Evolutionary conservation across 345 rosid species (phyloP).

Genomic region (Mallotus nudiflorus): DNA sequence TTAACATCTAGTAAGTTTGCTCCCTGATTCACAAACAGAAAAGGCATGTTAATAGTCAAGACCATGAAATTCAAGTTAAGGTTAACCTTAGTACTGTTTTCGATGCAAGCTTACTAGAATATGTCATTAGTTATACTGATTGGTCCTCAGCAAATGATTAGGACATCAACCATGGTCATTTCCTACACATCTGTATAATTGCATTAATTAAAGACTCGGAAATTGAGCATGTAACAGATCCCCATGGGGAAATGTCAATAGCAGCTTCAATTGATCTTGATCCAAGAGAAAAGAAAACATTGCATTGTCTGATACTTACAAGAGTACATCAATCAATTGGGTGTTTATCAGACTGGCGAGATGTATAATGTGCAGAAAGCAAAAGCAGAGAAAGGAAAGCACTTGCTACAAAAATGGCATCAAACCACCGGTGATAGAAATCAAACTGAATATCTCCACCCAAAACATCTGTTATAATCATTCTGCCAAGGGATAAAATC

Average conservation of each 20-base stretch:
- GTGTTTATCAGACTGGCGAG: slow-evolving; percentile 96
- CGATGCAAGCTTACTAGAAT: background rate
- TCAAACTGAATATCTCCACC: slow-evolving; percentile 99
- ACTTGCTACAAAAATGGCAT: slow-evolving; percentile 92
- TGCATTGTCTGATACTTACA: slow-evolving; percentile 27
- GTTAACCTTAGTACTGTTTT: background rate
- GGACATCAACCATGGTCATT: background rate
- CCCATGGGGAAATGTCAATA: background rate
- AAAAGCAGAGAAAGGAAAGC: slow-evolving; percentile 92
- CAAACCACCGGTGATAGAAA: slow-evolving; percentile 97
- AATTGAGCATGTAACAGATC: background rate
- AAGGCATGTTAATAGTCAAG: background rate
- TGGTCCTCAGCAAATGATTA: background rate
- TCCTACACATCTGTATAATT: background rate
- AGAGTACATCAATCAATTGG: slow-evolving; percentile 59
- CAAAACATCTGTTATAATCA: slow-evolving; percentile 87
- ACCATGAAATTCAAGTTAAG: background rate
- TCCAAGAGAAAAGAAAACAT: background rate
- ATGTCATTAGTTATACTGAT: background rate
- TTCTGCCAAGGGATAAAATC: slow-evolving; percentile 52
- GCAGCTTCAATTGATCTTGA: slow-evolving; percentile 7
- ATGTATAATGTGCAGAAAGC: slow-evolving; percentile 91
- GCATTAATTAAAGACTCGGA: background rate
- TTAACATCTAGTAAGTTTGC: background rate
- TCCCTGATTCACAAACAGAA: background rate